Evolutionary conservation across 768 basidiomycete species (phyloP).

Genomic region (Sarcodon aspratus): DNA sequence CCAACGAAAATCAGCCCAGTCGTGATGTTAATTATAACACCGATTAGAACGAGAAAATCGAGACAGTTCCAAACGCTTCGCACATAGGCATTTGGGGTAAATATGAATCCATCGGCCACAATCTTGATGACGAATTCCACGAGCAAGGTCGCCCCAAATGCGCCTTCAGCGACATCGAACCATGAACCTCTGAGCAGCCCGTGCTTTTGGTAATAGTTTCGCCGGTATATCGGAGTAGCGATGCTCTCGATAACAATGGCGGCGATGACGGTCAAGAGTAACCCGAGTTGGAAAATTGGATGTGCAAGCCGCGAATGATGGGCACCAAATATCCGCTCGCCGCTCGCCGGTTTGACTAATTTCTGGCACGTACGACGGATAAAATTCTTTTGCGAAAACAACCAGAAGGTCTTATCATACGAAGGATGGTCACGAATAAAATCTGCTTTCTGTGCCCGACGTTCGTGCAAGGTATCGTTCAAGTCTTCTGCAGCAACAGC

Average conservation of each 20-base stretch:
- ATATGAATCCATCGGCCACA: slow-evolving; percentile 84
- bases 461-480: slow-evolving; percentile 56
- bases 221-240: slow-evolving; percentile 79
- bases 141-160: slow-evolving; percentile 61
- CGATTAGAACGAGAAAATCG: slow-evolving; percentile 77
- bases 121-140: slow-evolving; percentile 85
- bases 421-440: slow-evolving; percentile 84
- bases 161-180: slow-evolving; percentile 77
- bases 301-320: slow-evolving; percentile 54
- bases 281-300: slow-evolving; percentile 59
- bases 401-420: slow-evolving; percentile 85
- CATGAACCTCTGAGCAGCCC: slow-evolving; percentile 62
- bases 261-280: slow-evolving; percentile 68
- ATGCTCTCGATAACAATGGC: slow-evolving; percentile 75
- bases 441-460: slow-evolving; percentile 66
- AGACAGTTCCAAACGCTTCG: slow-evolving; percentile 88
- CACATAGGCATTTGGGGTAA: slow-evolving; percentile 87
- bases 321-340: slow-evolving; percentile 81
- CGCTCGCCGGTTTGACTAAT: slow-evolving; percentile 71
- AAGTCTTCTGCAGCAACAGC: slow-evolving; percentile 34
- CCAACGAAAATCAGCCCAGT: slow-evolving; percentile 67
- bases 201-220: slow-evolving; percentile 47
- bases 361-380: slow-evolving; percentile 72
- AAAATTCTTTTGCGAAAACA: slow-evolving; percentile 71
- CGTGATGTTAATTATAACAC: slow-evolving; percentile 63